Percentiles rank a stretch among this genome's conserved stretches.
Conservation (phyloP, 1,284 basidiomycete genomes). For the Coniferiporia sulphurascens region DNA sequence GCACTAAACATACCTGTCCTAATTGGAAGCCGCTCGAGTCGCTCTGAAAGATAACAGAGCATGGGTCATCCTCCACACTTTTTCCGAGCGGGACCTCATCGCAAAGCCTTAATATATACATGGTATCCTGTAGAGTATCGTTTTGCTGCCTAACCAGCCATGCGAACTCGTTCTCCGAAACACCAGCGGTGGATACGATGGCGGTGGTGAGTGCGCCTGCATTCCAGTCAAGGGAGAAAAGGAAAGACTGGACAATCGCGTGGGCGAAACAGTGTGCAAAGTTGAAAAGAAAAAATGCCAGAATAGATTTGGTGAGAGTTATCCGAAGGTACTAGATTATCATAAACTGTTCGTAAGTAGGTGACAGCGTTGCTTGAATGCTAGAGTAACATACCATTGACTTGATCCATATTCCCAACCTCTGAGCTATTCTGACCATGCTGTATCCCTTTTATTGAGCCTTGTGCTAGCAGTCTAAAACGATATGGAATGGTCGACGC, state of each 20-base stretch:
- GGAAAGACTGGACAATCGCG: conserved; percentile 42
- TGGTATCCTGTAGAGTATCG: conserved; percentile 9
- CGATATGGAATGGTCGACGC: no score
- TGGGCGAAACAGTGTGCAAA: conserved; percentile 31
- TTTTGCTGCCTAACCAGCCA: conserved; percentile 32
- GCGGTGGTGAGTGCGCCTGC: conserved; percentile 34
- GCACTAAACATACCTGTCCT: not conserved
- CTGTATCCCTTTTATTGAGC: no score
- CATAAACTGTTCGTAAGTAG: not conserved
- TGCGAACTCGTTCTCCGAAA: conserved; percentile 36
- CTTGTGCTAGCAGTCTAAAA: no score
- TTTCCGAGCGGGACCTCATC: conserved; percentile 35
- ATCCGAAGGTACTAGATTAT: conserved; percentile 29
- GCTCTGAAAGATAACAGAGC: conserved; percentile 25
- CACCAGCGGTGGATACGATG: conserved; percentile 35
- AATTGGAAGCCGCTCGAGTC: conserved; percentile 16
- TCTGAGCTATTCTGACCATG: not conserved
- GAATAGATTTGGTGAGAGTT: conserved; percentile 33
- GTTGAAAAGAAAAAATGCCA: conserved; percentile 42
- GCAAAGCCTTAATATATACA: conserved; percentile 39
- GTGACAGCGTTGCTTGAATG: not conserved
- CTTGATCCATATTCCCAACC: conserved; percentile 8
- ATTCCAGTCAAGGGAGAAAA: conserved; percentile 41
- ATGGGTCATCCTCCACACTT: conserved; percentile 21
- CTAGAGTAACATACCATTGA: conserved; percentile 1